Evolutionary conservation across 495 filamentous ascomycete genomes (phyloP), one percentile per base, ranked within the genome.

Genomic region (Elasticomyces elasticus): DNA sequence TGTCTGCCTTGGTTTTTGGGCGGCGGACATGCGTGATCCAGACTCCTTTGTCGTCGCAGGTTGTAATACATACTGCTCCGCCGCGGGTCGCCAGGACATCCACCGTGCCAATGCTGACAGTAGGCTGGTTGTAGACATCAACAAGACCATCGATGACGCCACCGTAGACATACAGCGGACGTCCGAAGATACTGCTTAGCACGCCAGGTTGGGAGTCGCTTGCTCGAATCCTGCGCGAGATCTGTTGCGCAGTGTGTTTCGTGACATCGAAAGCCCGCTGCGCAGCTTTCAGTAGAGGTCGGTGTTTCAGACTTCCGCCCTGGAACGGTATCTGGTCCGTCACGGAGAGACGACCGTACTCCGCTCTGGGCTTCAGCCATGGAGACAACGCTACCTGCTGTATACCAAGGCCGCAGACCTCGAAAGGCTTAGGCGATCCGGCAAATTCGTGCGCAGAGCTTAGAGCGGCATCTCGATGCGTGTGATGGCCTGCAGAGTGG

Each of bases 161-260:
- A 23, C 54, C 54, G 54, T 56, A 56, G 31, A 56, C 20, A 22
- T 50, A 56, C 13, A 56, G 37, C 24, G 24, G 35, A 17, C 3
- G 23, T 9, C 46, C 47, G 25, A 50, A 51, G 19, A 51, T n/a
- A 17, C 24, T n/a, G 33, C 37, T 56, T 12, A 50, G 31, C 15
- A 51, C 54, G 17, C 54, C 54, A 3, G 54, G 54, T 30, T 56
- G 54, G 6, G 54, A 56, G 25, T 56, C 54, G 28, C 15, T 47
- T 11, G 27, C 50, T n/a, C 54, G 54, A 20, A 56, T 56, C 12
- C 54, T 31, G 23, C 54, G 45, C 2, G 54, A 56, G 12, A 56
- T 28, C 26, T 56, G 54, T 17, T 20, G 45, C 1, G 54, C 46
- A 3, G 46, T 51, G 22, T 56, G 54, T 20, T 28, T 25, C 9